phyloP scores from a whole-genome alignment of 441 rosid species.

The Gossypium gossypioides region DNA sequence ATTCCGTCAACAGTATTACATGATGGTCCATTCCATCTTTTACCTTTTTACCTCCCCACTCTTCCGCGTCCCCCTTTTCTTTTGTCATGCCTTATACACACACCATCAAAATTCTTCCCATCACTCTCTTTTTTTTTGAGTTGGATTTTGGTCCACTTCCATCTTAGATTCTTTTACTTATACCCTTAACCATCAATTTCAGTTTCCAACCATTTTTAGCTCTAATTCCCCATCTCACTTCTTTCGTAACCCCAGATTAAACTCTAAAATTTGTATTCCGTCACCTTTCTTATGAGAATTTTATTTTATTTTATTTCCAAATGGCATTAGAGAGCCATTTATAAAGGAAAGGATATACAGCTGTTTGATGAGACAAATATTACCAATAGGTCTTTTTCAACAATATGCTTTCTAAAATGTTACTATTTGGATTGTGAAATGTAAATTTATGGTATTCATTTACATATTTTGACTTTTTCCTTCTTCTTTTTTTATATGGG shows the following conservation, averaged over 20 bases:
- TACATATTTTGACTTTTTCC: neutral
- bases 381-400: neutral
- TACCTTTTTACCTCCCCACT: neutral
- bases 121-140: neutral
- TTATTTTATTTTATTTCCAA: too few species aligned
- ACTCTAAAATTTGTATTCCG: too few species aligned
- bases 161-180: neutral
- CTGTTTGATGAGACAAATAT: constrained; percentile 8
- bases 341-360: neutral
- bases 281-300: too few species aligned
- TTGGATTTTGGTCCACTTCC: constrained; percentile 1
- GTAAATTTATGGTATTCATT: neutral
- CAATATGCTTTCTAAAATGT: neutral
- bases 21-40: constrained; percentile 4
- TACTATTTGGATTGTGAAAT: neutral
- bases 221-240: neutral
- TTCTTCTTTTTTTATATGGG: neutral
- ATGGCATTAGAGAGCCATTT: neutral
- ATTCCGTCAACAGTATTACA: neutral
- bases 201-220: neutral
- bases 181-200: neutral
- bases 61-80: constrained; percentile 4
- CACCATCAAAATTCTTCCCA: neutral
- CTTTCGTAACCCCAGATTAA: neutral
- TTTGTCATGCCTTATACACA: neutral